A percentile compares a stretch with the other conserved stretches of the same genome.
Conservation (phyloP, 371 early-diverging fungal genomes). For the Mortierella sp. region DNA sequence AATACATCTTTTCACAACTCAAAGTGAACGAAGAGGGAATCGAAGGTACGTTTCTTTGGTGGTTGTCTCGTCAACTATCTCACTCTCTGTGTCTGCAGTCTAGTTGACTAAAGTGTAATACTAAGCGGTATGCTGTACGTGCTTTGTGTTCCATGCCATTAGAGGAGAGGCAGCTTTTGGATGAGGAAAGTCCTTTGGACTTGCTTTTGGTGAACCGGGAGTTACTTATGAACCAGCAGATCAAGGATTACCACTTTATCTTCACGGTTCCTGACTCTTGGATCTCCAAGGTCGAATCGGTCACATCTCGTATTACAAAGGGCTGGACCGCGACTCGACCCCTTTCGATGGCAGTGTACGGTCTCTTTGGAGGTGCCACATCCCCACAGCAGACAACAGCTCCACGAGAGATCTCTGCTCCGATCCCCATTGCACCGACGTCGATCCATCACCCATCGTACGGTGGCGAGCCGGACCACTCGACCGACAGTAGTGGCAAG, state of each 20-base stretch:
- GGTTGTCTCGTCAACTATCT: not conserved
- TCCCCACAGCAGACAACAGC: slow-evolving; percentile 30
- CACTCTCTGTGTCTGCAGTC: too few species aligned
- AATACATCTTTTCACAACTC: slow-evolving; percentile 45
- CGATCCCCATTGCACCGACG: slow-evolving; percentile 48
- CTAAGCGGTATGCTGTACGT: not conserved
- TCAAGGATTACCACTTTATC: slow-evolving; percentile 56
- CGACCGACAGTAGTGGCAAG: slow-evolving; percentile 23
- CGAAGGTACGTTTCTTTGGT: slow-evolving; percentile 34
- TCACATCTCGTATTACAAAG: slow-evolving; percentile 51
- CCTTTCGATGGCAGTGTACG: slow-evolving; percentile 56
- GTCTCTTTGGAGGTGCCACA: slow-evolving; percentile 34
- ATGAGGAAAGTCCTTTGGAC: slow-evolving; percentile 47
- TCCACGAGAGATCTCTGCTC: slow-evolving; percentile 51
- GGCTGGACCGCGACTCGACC: slow-evolving; percentile 55
- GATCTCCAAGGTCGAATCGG: slow-evolving; percentile 55
- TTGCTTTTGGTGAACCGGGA: slow-evolving; percentile 40
- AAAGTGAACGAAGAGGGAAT: slow-evolving; percentile 37
- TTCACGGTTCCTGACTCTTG: slow-evolving; percentile 56
- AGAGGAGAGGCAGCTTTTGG: slow-evolving; percentile 48
- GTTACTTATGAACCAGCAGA: slow-evolving; percentile 35
- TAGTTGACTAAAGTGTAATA: not conserved
- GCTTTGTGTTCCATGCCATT: not conserved
- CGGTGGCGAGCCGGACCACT: slow-evolving; percentile 21
- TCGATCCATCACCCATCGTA: slow-evolving; percentile 54